Base-by-base conservation (phyloP, 805 yeast species). In the Maudiozyma serrabonitensis region DNA sequence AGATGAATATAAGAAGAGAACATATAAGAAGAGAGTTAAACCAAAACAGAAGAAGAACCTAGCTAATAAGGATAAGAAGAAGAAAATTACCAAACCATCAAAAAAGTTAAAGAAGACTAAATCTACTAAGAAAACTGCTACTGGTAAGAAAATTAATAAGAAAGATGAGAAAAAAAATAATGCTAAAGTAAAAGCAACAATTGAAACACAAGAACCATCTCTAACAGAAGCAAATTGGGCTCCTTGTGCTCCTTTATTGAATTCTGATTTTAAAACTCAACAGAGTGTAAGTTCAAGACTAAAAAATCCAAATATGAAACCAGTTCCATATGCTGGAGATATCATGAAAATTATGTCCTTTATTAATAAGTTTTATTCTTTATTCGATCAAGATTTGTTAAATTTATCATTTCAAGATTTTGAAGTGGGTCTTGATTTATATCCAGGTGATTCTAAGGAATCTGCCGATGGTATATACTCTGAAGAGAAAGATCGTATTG, bases 381-480 rank as follows among this genome's bases (percentile, higher is more conserved):
- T 50, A 46, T 50, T 58, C n/a, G 56, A 57, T 21, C 49, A 45
- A 11, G 62, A 57, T 19, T 39, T 58, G 26, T 50, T 56, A 51
- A 50, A 54, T 38, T 43, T 58, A 21, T 58, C 62, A 6, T 53
- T 56, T 47, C 61, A 58, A 49, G 62, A 58, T 45, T 57, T 56
- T 42, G 62, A 58, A 48, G 44, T 58, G n/a, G 62, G 62, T 34
- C 50, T 58, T 19, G 55, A 57, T 48, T 46, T 58, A n/a, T 58
- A 58, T 19, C 60, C 61, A 9, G 55, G 52, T 4, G 54, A 56
- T 4, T 46, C 52, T 5, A 46, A 49, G 2, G 56, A 56, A 12
- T 50, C 54, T 7, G 50, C 56, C 12, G 46, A 54, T 21, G 60
- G 57, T 11, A 52, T 53, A 5, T 51, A 34, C 18, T 44, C 48